These are phyloP conservation scores for Cyclotella cryptica DNA, from an alignment of 108 stramenopile species.

Conservation along the genomic window DNA sequence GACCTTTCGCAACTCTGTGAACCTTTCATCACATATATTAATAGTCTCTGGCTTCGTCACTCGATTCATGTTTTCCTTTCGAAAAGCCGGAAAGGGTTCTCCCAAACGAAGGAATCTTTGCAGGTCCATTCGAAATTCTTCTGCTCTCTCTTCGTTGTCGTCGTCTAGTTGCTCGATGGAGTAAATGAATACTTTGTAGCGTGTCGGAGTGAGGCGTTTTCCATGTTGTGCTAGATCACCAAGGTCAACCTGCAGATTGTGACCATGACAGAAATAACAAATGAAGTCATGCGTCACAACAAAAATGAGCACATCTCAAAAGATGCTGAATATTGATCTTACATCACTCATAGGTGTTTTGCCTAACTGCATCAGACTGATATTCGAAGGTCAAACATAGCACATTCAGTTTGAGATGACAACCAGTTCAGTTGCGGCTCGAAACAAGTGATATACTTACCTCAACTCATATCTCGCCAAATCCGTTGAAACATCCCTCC, in stretches of 20 bases:
- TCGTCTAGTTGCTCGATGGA: slow-evolving; percentile 51
- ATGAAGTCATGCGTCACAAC: too few species aligned
- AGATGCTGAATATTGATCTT: not conserved
- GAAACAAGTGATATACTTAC: not conserved
- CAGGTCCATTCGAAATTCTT: slow-evolving; percentile 6
- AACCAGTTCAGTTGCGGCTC: not conserved
- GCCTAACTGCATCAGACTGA: slow-evolving; percentile 39
- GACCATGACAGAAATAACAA: too few species aligned
- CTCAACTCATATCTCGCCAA: slow-evolving; percentile 42
- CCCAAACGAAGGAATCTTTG: slow-evolving; percentile 13
- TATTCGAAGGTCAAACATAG: too few species aligned
- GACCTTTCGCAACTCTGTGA: slow-evolving; percentile 28
- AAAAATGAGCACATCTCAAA: too few species aligned
- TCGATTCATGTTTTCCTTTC: slow-evolving; percentile 4
- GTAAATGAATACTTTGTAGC: slow-evolving; percentile 38
- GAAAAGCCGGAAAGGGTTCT: slow-evolving; percentile 1
- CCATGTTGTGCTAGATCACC: slow-evolving; percentile 7
- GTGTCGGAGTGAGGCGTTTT: slow-evolving; percentile 28
- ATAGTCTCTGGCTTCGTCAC: slow-evolving; percentile 2
- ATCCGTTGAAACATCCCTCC: slow-evolving; percentile 52
- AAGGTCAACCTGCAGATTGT: too few species aligned
- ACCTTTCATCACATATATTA: slow-evolving; percentile 30
- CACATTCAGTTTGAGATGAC: not conserved
- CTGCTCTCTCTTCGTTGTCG: slow-evolving; percentile 6
- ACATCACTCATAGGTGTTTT: slow-evolving; percentile 33